phyloP scores from a whole-genome alignment of 441 rosid genomes.

The Francoa sonchifolia region DNA sequence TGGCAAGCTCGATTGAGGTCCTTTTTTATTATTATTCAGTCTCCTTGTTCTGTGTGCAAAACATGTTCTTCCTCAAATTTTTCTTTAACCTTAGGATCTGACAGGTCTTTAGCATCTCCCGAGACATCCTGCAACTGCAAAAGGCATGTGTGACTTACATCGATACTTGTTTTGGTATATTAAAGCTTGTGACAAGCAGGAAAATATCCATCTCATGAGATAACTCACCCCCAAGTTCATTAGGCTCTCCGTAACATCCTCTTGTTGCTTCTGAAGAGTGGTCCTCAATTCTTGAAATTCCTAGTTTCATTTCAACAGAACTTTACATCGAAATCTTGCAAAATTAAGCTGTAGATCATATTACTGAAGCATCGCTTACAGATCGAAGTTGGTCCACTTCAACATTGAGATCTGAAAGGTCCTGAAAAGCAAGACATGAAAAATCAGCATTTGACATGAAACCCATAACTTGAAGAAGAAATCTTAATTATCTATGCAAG shows the following conservation, averaged over 20 bases:
- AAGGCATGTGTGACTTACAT: slow-evolving; percentile 5
- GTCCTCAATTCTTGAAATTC: slow-evolving; percentile 68
- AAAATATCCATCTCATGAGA: slow-evolving; percentile 2
- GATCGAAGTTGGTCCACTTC: slow-evolving; percentile 78
- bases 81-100: slow-evolving; percentile 11
- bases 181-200: background rate
- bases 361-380: slow-evolving; percentile 21
- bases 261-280: slow-evolving; percentile 72
- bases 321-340: background rate
- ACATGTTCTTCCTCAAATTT: slow-evolving; percentile 25
- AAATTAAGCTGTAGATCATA: background rate
- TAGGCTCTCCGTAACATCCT: slow-evolving; percentile 56
- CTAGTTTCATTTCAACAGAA: slow-evolving; percentile 19
- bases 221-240: slow-evolving; percentile 51
- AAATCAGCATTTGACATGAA: background rate
- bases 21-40: slow-evolving; percentile 20
- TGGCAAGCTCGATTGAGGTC: too few species aligned
- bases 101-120: slow-evolving; percentile 26
- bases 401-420: slow-evolving; percentile 52
- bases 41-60: slow-evolving; percentile 10
- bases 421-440: slow-evolving; percentile 28
- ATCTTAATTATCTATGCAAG: too few species aligned
- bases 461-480: background rate
- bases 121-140: slow-evolving; percentile 48
- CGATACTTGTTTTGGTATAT: too few species aligned